These are phyloP conservation scores for Laetiporus sulphureus DNA, from an alignment of 1,284 basidiomycete genomes.

Conservation along the genomic window DNA sequence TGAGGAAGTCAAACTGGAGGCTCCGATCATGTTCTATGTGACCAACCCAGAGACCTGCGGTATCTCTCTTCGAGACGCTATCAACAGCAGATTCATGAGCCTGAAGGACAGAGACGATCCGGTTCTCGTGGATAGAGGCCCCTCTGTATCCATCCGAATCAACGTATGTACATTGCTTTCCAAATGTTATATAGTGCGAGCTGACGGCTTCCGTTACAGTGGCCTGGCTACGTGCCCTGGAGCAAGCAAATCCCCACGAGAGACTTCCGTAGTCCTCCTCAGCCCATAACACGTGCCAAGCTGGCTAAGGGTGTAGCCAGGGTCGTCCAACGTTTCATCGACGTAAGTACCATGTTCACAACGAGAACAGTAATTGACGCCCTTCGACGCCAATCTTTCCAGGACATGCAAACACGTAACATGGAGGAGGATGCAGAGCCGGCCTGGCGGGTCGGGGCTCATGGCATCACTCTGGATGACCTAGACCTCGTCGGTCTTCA, in stretches of 20 bases:
- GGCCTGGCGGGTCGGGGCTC: slow-evolving; percentile 52
- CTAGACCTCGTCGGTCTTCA: slow-evolving; percentile 67
- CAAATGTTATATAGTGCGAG: slow-evolving; percentile 2
- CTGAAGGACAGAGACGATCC: slow-evolving; percentile 47
- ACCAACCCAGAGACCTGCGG: slow-evolving; percentile 46
- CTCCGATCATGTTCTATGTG: slow-evolving; percentile 55
- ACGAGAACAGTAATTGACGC: not conserved
- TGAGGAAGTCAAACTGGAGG: slow-evolving; percentile 53
- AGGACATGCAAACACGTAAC: slow-evolving; percentile 42
- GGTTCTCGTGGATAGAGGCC: slow-evolving; percentile 63
- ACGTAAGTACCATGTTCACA: slow-evolving; percentile 16
- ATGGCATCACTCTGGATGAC: slow-evolving; percentile 53
- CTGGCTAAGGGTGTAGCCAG: slow-evolving; percentile 34
- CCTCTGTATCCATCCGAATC: slow-evolving; percentile 69
- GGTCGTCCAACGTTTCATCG: slow-evolving; percentile 31
- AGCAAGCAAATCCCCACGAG: slow-evolving; percentile 72
- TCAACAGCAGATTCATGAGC: slow-evolving; percentile 34
- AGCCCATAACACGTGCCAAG: slow-evolving; percentile 47
- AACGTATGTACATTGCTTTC: slow-evolving; percentile 37
- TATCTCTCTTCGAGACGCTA: slow-evolving; percentile 48
- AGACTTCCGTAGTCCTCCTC: slow-evolving; percentile 68
- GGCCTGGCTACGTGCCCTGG: slow-evolving; percentile 73
- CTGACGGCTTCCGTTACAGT: slow-evolving; percentile 32
- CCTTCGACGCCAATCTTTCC: slow-evolving; percentile 3
- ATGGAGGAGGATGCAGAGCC: slow-evolving; percentile 56